Evolutionary conservation across 2,329 filamentous ascomycete species (phyloP).

Genomic region (Bipolaris victoriae): DNA sequence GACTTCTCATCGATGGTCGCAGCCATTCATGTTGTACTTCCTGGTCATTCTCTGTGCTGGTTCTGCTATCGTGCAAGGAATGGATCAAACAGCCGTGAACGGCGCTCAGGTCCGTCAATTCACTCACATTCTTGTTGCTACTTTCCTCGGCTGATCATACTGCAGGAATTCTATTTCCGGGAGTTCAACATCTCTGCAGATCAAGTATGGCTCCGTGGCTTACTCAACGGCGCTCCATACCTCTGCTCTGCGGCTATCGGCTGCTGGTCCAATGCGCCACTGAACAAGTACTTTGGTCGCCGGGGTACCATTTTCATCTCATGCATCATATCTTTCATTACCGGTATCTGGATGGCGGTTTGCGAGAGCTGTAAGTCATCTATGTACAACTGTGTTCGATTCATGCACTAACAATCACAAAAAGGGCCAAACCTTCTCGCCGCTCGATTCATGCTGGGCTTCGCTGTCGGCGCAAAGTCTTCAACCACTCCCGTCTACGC

Average conservation of each 20-base stretch:
- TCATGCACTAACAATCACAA: not conserved
- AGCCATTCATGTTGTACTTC: conserved; percentile 69
- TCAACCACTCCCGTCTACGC: conserved; percentile 56
- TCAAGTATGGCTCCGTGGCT: conserved; percentile 37
- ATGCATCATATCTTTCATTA: conserved; percentile 42
- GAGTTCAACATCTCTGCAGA: conserved; percentile 35
- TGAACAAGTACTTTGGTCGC: conserved; percentile 41
- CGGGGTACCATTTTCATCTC: conserved; percentile 45
- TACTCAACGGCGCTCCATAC: conserved; percentile 38
- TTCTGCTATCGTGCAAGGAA: conserved; percentile 71
- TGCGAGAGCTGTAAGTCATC: conserved; percentile 30
- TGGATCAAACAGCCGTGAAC: conserved; percentile 46
- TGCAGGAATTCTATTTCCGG: conserved; percentile 37
- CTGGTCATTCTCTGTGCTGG: conserved; percentile 71
- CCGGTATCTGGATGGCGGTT: conserved; percentile 42
- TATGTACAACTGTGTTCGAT: not conserved
- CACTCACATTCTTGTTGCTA: too few relatives aligned
- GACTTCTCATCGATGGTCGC: conserved; percentile 70
- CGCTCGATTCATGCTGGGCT: conserved; percentile 41
- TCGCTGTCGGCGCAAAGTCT: conserved; percentile 43
- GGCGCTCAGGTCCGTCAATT: conserved; percentile 33
- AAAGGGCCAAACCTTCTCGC: conserved; percentile 39
- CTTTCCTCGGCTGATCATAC: not conserved
- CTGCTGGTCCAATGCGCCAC: conserved; percentile 43
- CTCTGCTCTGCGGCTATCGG: conserved; percentile 51